Conservation (phyloP, 2,329 filamentous ascomycete genomes). For the Pestalotiopsis sp. region DNA sequence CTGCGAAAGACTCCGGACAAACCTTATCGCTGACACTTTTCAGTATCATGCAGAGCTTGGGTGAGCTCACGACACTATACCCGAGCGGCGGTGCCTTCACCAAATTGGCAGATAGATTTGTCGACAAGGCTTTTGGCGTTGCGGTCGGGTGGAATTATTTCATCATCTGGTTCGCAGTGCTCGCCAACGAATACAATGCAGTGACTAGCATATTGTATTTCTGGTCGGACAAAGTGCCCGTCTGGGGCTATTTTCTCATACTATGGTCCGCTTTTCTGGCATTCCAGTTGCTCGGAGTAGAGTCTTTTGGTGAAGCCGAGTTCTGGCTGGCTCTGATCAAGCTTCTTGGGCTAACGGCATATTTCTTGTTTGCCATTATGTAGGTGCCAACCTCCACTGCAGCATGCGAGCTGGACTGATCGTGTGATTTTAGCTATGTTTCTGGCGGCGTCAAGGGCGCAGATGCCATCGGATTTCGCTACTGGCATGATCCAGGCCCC, state of each 20-base stretch:
- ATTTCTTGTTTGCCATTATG: constrained; percentile 74
- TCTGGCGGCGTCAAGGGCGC: constrained; percentile 66
- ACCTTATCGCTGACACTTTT: constrained; percentile 23
- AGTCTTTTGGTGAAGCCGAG: constrained; percentile 77
- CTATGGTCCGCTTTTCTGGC: constrained; percentile 66
- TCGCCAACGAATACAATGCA: constrained; percentile 74
- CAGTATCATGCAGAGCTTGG: constrained; percentile 72
- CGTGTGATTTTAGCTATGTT: constrained; percentile 52
- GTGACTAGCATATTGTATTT: constrained; percentile 67
- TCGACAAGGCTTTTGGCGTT: constrained; percentile 70
- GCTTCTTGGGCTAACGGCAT: constrained; percentile 68
- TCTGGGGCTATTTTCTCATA: constrained; percentile 73
- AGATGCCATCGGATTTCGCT: constrained; percentile 68
- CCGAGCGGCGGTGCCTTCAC: constrained; percentile 73
- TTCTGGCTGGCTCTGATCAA: constrained; percentile 80
- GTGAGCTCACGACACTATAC: constrained; percentile 74
- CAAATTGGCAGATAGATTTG: constrained; percentile 70
- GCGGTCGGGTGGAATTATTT: constrained; percentile 75
- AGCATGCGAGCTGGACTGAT: not conserved
- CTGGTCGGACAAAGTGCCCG: constrained; percentile 63
- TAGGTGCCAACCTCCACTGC: constrained; percentile 24
- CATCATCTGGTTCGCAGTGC: constrained; percentile 66
- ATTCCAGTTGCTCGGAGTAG: constrained; percentile 73
- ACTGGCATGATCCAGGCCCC: constrained; percentile 73
- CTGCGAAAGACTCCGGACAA: not conserved